Base-by-base conservation (phyloP, 257 asterid genomes). In the Hygrophila difformis region DNA sequence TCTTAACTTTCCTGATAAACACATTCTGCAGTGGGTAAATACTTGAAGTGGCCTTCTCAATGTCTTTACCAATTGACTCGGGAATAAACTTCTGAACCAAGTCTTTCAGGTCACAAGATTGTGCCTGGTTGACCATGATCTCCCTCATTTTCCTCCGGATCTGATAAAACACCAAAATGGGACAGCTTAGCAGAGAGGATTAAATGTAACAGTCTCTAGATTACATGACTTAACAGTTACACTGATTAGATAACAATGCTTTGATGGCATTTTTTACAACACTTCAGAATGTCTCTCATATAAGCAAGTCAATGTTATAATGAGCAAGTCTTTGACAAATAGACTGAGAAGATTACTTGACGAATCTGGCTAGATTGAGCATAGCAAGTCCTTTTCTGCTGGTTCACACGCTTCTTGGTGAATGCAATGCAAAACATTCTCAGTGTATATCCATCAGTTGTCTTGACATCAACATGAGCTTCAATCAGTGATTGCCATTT, bases 391-490 rank as follows among this genome's bases (percentile, higher is more conserved):
- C 75, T 57, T 74, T 75, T 79, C 66, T 79, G 89, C 70, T 79
- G 89, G 68, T 79, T 79, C 12, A 64, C 72, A 56, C 89, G 84
- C 74, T 79, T 79, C 68, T 75, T 79, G 2, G 89, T 75, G 46
- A 79, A 79, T 45, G 70, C 89, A 53, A 79, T 79, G 69, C 81
- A 72, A 65, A 79, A 79, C 71, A 75, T 14, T 43, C 91, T 67
- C 54, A 79, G 47, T n/a, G 82, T 73, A 36, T 52, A 79, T 68
- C 31, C 59, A 40, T 79, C 91, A 1, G 91, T 70, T 4, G 91
- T 79, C 69, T 79, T 79, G 8, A 79, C 85, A 67, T 79, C 85
- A 0, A 79, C 82, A 14, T 79, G 91, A 12, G 91, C 79, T 47
- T 79, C 91, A 23, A 79, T 79, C 43, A 79, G 47, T 11, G 91